These are phyloP conservation scores for Passalora sequoiae DNA, from an alignment of 2,329 filamentous ascomycete species.

Conservation along the genomic window DNA sequence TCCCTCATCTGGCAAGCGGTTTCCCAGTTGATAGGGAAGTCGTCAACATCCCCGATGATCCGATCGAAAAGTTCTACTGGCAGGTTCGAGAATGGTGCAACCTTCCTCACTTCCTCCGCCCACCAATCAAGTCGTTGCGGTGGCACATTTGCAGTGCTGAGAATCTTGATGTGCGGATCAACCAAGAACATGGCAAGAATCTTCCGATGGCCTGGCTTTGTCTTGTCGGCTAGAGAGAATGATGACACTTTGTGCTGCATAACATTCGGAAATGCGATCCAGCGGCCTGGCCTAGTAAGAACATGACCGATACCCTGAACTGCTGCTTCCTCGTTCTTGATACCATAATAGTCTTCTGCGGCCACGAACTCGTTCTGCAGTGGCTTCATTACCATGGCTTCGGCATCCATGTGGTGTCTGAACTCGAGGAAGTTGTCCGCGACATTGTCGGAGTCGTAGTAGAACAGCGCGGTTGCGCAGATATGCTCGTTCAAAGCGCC, in stretches of 20 bases:
- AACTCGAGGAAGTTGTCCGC: constrained; percentile 50
- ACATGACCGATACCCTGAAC: constrained; percentile 48
- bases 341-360: constrained; percentile 29
- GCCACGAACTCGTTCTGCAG: constrained; percentile 13
- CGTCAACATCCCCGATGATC: constrained; percentile 23
- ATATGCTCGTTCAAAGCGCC: constrained; percentile 56
- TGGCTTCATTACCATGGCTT: constrained; percentile 1
- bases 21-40: constrained; percentile 27
- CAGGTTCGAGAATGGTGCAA: constrained; percentile 13
- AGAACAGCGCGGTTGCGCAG: constrained; percentile 57
- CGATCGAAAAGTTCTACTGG: constrained; percentile 26
- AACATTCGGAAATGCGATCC: constrained; percentile 52
- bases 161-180: constrained; percentile 49
- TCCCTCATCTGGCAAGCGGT: constrained; percentile 24
- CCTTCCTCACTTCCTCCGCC: constrained; percentile 13
- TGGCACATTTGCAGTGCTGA: constrained; percentile 49
- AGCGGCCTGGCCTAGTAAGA: constrained; percentile 42
- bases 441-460: constrained; percentile 58
- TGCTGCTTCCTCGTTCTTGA: constrained; percentile 15
- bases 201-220: constrained; percentile 51
- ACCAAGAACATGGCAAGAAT: constrained; percentile 56
- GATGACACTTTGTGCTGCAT: constrained; percentile 49
- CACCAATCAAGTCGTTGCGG: constrained; percentile 48
- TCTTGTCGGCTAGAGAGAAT: constrained; percentile 47
- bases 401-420: constrained; percentile 32